These are phyloP conservation scores for Pythium phragmitis DNA, from an alignment of 352 stramenopile species.

Conservation along the genomic window DNA sequence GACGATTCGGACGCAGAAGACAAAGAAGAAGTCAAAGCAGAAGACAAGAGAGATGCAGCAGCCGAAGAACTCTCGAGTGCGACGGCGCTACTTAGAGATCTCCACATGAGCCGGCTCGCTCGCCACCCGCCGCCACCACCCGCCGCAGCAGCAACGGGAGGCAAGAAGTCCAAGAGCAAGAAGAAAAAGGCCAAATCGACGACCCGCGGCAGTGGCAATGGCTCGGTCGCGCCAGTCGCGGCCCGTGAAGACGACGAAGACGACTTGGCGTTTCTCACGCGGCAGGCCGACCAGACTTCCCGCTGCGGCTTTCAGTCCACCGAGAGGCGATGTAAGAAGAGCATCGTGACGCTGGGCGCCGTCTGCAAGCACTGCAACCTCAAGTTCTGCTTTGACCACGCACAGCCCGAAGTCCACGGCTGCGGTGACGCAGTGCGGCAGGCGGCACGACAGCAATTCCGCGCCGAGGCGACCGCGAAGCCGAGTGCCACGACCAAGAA, in stretches of 20 bases:
- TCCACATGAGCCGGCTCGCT: slow-evolving; percentile 61
- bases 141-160: slow-evolving; percentile 5
- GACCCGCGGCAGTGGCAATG: slow-evolving; percentile 10
- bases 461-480: slow-evolving; percentile 8
- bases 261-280: slow-evolving; percentile 72
- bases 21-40: slow-evolving; percentile 9
- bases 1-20: slow-evolving; percentile 20
- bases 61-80: slow-evolving; percentile 23
- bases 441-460: slow-evolving; percentile 57
- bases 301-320: slow-evolving; percentile 53
- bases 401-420: slow-evolving; percentile 71
- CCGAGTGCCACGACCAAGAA: slow-evolving; percentile 10
- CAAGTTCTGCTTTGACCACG: slow-evolving; percentile 84
- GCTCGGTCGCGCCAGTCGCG: slow-evolving; percentile 18
- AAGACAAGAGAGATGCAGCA: slow-evolving; percentile 3
- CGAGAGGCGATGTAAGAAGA: slow-evolving; percentile 53
- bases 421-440: slow-evolving; percentile 66
- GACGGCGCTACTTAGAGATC: slow-evolving; percentile 53
- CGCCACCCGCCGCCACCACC: slow-evolving; percentile 36
- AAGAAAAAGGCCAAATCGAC: slow-evolving; percentile 12
- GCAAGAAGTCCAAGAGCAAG: slow-evolving; percentile 52
- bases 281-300: slow-evolving; percentile 48
- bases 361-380: slow-evolving; percentile 85
- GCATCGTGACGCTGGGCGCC: slow-evolving; percentile 51
- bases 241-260: slow-evolving; percentile 49